Evolutionary conservation across 306 rosid genomes (phyloP).

Genomic region (Bauhinia variegata): DNA sequence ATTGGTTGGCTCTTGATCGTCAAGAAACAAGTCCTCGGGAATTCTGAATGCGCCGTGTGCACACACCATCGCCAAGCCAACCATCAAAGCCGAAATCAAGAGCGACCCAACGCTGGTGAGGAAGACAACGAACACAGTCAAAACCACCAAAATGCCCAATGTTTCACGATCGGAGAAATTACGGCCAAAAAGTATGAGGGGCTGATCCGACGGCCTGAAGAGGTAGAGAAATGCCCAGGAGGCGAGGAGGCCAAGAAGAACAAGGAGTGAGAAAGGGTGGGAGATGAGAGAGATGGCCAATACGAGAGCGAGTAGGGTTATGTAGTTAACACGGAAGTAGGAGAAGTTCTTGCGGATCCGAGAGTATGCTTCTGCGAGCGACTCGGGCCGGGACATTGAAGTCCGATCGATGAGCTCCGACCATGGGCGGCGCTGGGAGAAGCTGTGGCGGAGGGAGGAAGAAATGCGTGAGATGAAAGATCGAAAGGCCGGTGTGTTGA

Average conservation of each 20-base stretch:
- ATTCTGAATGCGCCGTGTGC: constrained; percentile 64
- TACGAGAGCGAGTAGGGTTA: constrained; percentile 41
- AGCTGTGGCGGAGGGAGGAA: constrained; percentile 52
- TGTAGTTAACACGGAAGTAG: constrained; percentile 67
- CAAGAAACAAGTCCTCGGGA: constrained; percentile 67
- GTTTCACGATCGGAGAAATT: constrained; percentile 63
- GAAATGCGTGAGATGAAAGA: constrained; percentile 56
- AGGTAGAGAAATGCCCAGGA: constrained; percentile 64
- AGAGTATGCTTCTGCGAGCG: constrained; percentile 58
- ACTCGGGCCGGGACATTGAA: constrained; percentile 53
- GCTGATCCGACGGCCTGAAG: constrained; percentile 61
- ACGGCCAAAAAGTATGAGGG: constrained; percentile 52
- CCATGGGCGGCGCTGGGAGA: constrained; percentile 70
- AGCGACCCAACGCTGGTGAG: constrained; percentile 69
- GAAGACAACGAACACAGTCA: constrained; percentile 55
- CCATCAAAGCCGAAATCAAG: constrained; percentile 53
- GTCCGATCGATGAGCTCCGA: constrained; percentile 55
- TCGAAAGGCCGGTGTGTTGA: constrained; percentile 64
- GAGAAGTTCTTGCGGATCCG: constrained; percentile 63
- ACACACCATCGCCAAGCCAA: constrained; percentile 53
- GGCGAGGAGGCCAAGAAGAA: constrained; percentile 54
- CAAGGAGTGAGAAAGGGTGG: constrained; percentile 58
- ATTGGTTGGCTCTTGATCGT: constrained; percentile 59
- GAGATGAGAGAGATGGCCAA: constrained; percentile 60
- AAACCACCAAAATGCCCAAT: constrained; percentile 41